Evolutionary conservation across 208 protist genomes (phyloP).

Genomic region (Blechomonas ayalai): DNA sequence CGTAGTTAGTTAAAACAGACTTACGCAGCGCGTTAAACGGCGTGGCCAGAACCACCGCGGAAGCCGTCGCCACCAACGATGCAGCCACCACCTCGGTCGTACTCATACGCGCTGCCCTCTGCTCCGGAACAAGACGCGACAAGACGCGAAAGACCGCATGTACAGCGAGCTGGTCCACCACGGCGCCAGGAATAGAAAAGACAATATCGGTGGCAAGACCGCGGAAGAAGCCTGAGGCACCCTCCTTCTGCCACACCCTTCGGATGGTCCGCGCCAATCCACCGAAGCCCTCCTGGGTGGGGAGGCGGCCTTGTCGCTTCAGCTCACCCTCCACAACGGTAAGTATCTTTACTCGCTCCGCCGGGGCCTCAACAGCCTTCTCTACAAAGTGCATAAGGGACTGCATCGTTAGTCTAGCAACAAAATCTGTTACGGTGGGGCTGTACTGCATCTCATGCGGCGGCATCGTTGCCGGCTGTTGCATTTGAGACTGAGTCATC

Average conservation of each 20-base stretch:
- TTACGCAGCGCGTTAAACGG: constrained; percentile 42
- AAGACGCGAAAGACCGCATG: constrained; percentile 34
- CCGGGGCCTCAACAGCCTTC: constrained; percentile 45
- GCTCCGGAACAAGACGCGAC: constrained; percentile 30
- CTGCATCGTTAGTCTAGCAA: too few species aligned
- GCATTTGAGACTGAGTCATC: too few species aligned
- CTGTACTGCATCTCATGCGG: too few species aligned
- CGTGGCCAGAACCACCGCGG: constrained; percentile 14
- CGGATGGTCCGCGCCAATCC: constrained; percentile 34
- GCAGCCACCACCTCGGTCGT: constrained; percentile 27
- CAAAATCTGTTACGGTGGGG: too few species aligned
- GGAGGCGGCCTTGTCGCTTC: constrained; percentile 58
- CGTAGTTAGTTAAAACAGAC: constrained; percentile 61
- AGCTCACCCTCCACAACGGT: constrained; percentile 74
- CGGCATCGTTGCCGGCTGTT: too few species aligned
- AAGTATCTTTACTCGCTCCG: constrained; percentile 56
- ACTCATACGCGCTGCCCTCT: constrained; percentile 29
- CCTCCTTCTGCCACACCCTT: constrained; percentile 61
- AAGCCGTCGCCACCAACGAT: constrained; percentile 36
- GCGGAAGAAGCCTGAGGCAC: constrained; percentile 42
- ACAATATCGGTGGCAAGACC: constrained; percentile 55
- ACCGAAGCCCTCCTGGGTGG: constrained; percentile 34
- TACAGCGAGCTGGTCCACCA: constrained; percentile 48
- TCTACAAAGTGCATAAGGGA: constrained; percentile 57
- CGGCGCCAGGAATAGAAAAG: constrained; percentile 36